phyloP scores from a whole-genome alignment of 2,329 filamentous ascomycete genomes.

The Exophiala xenobiotica region DNA sequence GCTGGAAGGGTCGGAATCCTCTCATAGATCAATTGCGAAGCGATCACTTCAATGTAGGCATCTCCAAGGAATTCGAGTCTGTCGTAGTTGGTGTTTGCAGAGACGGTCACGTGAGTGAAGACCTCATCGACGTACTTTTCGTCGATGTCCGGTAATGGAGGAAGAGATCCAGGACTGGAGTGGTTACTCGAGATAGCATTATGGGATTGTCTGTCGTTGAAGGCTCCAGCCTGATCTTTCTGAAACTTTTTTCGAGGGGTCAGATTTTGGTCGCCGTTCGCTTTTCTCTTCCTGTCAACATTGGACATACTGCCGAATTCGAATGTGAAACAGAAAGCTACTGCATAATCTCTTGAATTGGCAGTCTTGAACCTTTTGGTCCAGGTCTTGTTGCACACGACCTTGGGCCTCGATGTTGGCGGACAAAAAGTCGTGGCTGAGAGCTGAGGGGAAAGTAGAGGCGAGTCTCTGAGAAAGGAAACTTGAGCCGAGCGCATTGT shows the following conservation, averaged over 20 bases:
- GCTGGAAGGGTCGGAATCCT: slow-evolving; percentile 65
- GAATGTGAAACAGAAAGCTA: neutral
- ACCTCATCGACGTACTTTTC: slow-evolving; percentile 19
- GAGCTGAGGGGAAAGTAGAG: neutral
- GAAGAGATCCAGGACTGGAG: slow-evolving; percentile 17
- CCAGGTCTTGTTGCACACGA: no score
- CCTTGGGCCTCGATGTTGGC: no score
- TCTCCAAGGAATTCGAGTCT: slow-evolving; percentile 87
- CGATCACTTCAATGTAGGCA: slow-evolving; percentile 75
- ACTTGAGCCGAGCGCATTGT: slow-evolving; percentile 11
- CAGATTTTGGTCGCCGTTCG: neutral
- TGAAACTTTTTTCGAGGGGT: slow-evolving; percentile 6
- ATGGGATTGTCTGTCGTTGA: neutral
- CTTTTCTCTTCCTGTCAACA: slow-evolving; percentile 13
- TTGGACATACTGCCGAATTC: slow-evolving; percentile 8
- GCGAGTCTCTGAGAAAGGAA: slow-evolving; percentile 2
- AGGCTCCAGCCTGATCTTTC: neutral
- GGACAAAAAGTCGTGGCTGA: no score
- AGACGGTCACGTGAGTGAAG: slow-evolving; percentile 25
- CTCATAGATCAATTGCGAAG: slow-evolving; percentile 71
- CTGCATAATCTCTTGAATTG: neutral
- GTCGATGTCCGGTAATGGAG: slow-evolving; percentile 24
- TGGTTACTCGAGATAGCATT: neutral
- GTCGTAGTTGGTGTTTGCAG: slow-evolving; percentile 61
- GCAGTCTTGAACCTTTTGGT: no score